Evolutionary conservation across 441 rosid genomes (phyloP).

Genomic region (Biscutella auriculata): DNA sequence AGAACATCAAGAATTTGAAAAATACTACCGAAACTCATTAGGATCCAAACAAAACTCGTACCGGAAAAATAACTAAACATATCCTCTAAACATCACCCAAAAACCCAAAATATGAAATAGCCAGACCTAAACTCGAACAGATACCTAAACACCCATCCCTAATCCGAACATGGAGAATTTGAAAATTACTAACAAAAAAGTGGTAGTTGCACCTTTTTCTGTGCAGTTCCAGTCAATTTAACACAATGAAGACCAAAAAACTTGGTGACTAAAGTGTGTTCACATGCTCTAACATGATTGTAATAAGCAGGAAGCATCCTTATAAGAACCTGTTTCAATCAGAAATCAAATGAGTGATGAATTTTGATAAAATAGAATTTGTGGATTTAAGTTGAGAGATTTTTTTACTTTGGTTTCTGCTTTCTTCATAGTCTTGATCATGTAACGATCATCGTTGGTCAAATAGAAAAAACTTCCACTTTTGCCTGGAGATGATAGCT

Average conservation of each 20-base stretch:
- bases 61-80: too few relatives aligned
- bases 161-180: too few relatives aligned
- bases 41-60: too few relatives aligned
- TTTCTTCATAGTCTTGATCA: conserved; percentile 97
- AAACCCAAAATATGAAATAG: too few relatives aligned
- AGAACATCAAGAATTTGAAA: too few relatives aligned
- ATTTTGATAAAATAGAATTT: not conserved
- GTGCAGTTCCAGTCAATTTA: conserved; percentile 69
- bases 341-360: not conserved
- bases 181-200: too few relatives aligned
- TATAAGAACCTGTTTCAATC: conserved; percentile 52
- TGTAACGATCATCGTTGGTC: conserved; percentile 82
- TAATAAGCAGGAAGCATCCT: conserved; percentile 97
- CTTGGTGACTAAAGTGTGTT: conserved; percentile 80
- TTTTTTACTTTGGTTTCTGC: conserved; percentile 98
- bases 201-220: conserved; percentile 55
- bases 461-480: conserved; percentile 96
- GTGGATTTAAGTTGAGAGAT: not conserved
- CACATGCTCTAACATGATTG: conserved; percentile 75
- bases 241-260: conserved; percentile 91
- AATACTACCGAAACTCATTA: too few relatives aligned
- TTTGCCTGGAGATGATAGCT: conserved; percentile 94
- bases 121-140: too few relatives aligned
- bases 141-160: too few relatives aligned
- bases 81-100: too few relatives aligned